Conservation (phyloP, 2,329 filamentous ascomycete species). For the Cladosporium sp. region DNA sequence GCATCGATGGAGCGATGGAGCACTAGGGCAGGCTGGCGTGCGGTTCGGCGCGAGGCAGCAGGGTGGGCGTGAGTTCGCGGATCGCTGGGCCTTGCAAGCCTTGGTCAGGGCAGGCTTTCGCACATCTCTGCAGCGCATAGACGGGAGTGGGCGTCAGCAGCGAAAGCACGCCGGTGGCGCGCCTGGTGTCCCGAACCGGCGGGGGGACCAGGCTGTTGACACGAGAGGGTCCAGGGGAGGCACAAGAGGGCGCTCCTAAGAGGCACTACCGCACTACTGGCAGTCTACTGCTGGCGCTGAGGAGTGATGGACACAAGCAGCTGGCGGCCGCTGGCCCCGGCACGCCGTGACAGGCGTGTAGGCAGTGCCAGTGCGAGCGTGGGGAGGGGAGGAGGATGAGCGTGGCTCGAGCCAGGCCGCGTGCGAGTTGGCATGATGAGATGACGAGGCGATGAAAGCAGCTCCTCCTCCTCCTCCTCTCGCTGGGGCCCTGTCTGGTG, state of each 20-base stretch:
- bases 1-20: slow-evolving; percentile 6
- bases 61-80: neutral
- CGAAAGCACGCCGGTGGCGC: slow-evolving; percentile 4
- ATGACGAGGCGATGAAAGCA: neutral
- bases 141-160: slow-evolving; percentile 5
- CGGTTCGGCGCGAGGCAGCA: slow-evolving; percentile 13
- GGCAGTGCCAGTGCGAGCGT: neutral
- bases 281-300: neutral
- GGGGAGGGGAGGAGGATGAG: neutral
- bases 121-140: slow-evolving; percentile 1
- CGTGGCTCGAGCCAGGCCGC: neutral
- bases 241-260: neutral
- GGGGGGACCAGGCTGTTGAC: neutral
- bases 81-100: slow-evolving; percentile 2
- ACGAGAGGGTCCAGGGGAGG: slow-evolving; percentile 1
- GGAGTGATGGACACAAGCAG: neutral
- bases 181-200: slow-evolving; percentile 10
- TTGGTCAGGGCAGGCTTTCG: slow-evolving; percentile 10
- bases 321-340: neutral
- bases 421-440: neutral
- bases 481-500: neutral
- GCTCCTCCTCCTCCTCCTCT: neutral
- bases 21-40: slow-evolving; percentile 11
- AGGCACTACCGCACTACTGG: neutral
- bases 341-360: neutral